Base-by-base conservation (phyloP, 192 early-diverging fungal species). In the Backusella luteola region DNA sequence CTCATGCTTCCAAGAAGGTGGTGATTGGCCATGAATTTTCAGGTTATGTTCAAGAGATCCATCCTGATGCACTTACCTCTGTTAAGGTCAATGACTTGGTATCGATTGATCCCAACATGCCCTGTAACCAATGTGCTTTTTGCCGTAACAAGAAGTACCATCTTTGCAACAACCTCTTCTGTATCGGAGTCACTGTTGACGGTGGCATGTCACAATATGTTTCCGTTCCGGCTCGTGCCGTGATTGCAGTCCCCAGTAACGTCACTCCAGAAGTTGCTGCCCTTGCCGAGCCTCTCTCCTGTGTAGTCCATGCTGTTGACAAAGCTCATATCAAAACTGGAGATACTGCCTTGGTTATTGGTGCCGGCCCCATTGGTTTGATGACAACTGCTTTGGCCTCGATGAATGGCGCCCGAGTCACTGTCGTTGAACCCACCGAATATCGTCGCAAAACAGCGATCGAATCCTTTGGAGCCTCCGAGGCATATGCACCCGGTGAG, bases 11-110 rank as follows among this genome's bases (percentile, higher is more conserved):
- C 39, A 36, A 70, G 14, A 79, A 84, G 8, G 83, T 84, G 11
- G 83, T 84, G 7, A 84, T 88, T 38, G 87, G 87, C 1, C 87
- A 88, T 53, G 87, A 88, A 79, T 86, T 88, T 71, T 77, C 85
- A 36, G 87, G 87, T 0, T 79, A 82, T 44, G 75, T 88, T 29
- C 79, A 83, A 71, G 83, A 77, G 34, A 83, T 88, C 44, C 83
- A 81, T 34, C 53, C 76, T 12, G 76, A 79, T n/a, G 81, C 81
- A 0, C 34, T 11, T 12, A 81, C 87, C 0, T 19, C 66, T 1
- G 76, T 83, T 11, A 46, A 52, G 59, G 32, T 85, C 7, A 81
- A 81, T 53, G 84, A 86, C 34, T 77, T 85, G 46, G 85, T 88
- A 8, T 81, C 81, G 2, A 76, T 88, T 44, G 87, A 88, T 70